Evolutionary conservation across 2,329 filamentous ascomycete species (phyloP).

Genomic region (Aureobasidium namibiae): DNA sequence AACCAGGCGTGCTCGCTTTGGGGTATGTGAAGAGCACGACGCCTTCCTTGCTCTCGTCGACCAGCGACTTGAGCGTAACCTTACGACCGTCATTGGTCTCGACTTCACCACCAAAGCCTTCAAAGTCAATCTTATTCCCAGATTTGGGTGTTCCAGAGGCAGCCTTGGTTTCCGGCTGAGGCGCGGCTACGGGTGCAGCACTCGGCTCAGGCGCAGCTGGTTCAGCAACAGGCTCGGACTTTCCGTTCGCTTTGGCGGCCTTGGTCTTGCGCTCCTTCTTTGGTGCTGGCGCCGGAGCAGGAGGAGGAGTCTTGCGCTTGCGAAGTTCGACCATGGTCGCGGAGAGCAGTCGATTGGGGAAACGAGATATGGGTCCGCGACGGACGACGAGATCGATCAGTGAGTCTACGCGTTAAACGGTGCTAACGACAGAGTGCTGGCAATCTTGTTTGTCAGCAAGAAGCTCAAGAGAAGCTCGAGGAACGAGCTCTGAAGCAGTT

Average conservation of each 20-base stretch:
- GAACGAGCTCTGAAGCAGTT: conserved; percentile 4
- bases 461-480: conserved; percentile 1
- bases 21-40: conserved; percentile 95
- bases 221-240: conserved; percentile 20
- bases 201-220: conserved; percentile 19
- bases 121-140: conserved; percentile 46
- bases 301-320: conserved; percentile 52
- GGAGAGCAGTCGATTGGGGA: neutral
- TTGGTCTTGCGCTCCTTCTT: conserved; percentile 39
- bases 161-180: conserved; percentile 16
- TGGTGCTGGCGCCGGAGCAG: conserved; percentile 38
- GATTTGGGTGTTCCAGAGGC: conserved; percentile 26
- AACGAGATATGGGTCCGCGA: neutral
- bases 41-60: conserved; percentile 74
- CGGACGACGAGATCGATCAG: neutral
- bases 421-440: neutral
- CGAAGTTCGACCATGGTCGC: conserved; percentile 48
- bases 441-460: neutral
- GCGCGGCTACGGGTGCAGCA: conserved; percentile 18
- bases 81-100: conserved; percentile 77
- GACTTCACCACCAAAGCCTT: conserved; percentile 58
- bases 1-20: conserved; percentile 87
- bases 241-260: conserved; percentile 21
- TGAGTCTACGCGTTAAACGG: neutral
- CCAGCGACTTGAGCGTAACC: conserved; percentile 69